Base-by-base conservation (phyloP, 441 rosid species). In the Corymbia calophylla region DNA sequence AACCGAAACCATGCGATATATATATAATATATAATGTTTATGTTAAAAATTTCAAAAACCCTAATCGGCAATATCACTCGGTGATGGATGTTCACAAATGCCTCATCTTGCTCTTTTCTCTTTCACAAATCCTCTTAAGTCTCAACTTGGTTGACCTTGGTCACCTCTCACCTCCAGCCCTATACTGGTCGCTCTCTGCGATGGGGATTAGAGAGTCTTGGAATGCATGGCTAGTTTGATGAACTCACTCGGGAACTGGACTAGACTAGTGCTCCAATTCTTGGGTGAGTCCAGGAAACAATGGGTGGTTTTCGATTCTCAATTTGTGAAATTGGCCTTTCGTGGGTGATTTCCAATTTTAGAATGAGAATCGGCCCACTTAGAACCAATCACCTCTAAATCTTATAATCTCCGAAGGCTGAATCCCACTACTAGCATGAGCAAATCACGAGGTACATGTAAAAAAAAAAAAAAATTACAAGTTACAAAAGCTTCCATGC, bases 61-160 rank as follows among this genome's bases (percentile, higher is more conserved):
- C 14, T 3, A 58, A 23, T 58, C 25, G 64, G n/a, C 64, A 58
- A 58, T 58, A 29, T 58, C 7, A 1, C n/a, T 58, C 64, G 25
- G 17, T 58, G 64, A 58, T 29, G 0, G 14, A 25, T 0, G 3
- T n/a, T 23, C n/a, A 58, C n/a, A 58, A 0, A 25, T 14, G 44
- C n/a, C 7, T 58, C 64, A 58, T 58, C 64, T 25, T 1, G 0
- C 64, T 25, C 64, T 58, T 7, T 58, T 23, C n/a, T 25, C n/a
- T 58, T 58, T 58, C 64, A 58, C 11, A 29, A 25, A 25, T 25
- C n/a, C n/a, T 58, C 64, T 58, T 1, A 10, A 21, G 2, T 56
- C 60, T 21, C 27, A 56, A 56, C 27, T 56, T 56, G 27, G 60
- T 56, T 9, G 23, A 25, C 23, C 60, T 54, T 0, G 6, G 29